These are phyloP conservation scores for Pichia deserticola DNA, from an alignment of 805 yeast genomes.

Conservation along the genomic window DNA sequence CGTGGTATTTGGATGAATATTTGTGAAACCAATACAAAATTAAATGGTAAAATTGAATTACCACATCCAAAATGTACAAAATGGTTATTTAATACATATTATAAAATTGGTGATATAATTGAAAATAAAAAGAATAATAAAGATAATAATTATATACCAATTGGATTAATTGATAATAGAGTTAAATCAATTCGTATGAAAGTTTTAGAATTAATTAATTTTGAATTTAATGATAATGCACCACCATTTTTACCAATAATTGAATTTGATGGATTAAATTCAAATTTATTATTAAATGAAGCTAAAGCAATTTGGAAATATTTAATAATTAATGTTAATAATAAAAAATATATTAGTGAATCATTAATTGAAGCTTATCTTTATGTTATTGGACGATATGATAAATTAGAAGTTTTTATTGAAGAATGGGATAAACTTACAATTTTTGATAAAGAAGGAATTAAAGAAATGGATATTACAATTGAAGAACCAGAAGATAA, in stretches of 20 bases:
- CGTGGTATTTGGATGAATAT: constrained; percentile 51
- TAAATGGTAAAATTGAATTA: constrained; percentile 12
- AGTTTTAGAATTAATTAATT: constrained; percentile 23
- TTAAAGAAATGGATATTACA: constrained; percentile 16
- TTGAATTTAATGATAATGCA: constrained; percentile 33
- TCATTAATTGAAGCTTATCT: constrained; percentile 45
- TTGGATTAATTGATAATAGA: constrained; percentile 31
- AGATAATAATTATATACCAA: constrained; percentile 14
- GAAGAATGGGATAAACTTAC: constrained; percentile 31
- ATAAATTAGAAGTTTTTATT: constrained; percentile 30
- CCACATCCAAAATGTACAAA: constrained; percentile 22
- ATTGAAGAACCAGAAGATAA: constrained; percentile 16
- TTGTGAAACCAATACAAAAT: constrained; percentile 19
- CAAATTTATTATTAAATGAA: constrained; percentile 53
- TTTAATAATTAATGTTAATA: constrained; percentile 24
- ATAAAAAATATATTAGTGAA: constrained; percentile 27
- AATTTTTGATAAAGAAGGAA: constrained; percentile 21
- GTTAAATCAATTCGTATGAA: constrained; percentile 37
- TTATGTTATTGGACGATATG: constrained; percentile 35
- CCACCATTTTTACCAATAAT: constrained; percentile 67
- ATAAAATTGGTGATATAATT: constrained; percentile 8
- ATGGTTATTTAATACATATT: constrained; percentile 39
- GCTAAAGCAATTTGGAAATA: constrained; percentile 70
- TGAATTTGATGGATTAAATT: constrained; percentile 16
- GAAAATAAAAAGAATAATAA: not conserved